These are phyloP conservation scores for Saccharum spontaneum DNA, from an alignment of 176 grass and related monocot species.

Conservation along the genomic window DNA sequence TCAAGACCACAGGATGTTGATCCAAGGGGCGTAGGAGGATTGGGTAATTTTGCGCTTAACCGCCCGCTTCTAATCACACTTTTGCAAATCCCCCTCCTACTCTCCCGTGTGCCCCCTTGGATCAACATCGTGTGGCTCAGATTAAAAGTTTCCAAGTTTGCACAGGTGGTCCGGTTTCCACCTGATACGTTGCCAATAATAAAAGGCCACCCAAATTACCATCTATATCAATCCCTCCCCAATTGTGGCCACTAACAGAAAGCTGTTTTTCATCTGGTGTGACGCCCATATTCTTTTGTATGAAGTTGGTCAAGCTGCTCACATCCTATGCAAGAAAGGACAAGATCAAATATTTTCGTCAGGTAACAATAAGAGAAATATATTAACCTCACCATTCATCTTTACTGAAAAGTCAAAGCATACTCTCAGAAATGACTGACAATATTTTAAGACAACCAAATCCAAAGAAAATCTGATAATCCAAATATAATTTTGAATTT, in stretches of 20 bases:
- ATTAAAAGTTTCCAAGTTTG: no score
- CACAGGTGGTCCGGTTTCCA: no score
- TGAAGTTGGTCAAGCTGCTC: conserved; percentile 71
- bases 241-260: conserved; percentile 82
- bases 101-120: no score
- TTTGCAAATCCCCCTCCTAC: no score
- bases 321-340: conserved; percentile 67
- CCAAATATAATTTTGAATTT: background rate
- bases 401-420: conserved; percentile 13
- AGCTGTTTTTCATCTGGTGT: conserved; percentile 90
- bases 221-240: conserved; percentile 80
- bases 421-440: background rate
- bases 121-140: no score
- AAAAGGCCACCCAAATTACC: conserved; percentile 44
- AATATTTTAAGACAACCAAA: background rate
- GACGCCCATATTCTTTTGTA: conserved; percentile 82
- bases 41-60: no score
- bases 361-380: conserved; percentile 21
- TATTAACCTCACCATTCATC: conserved; percentile 22
- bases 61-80: no score
- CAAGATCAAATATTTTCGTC: conserved; percentile 8
- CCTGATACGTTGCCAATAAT: no score
- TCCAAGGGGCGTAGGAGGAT: no score
- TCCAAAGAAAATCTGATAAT: conserved; percentile 6
- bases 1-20: no score